These are phyloP conservation scores for Trichoderma oligosporum DNA, from an alignment of 2,329 filamentous ascomycete genomes.

Conservation along the genomic window DNA sequence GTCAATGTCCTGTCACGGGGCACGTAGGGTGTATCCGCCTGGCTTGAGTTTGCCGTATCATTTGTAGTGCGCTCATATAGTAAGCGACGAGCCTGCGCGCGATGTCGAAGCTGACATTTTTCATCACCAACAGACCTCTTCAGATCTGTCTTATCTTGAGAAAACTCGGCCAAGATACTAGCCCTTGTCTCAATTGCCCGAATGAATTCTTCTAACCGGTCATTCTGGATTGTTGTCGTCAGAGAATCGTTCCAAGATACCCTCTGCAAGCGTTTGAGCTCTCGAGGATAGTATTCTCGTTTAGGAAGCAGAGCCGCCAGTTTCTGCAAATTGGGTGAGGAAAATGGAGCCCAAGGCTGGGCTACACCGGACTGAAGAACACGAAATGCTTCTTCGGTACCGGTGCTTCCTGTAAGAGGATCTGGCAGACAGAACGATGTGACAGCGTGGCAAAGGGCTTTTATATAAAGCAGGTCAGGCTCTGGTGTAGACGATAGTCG, in stretches of 20 bases:
- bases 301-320: slow-evolving; percentile 25
- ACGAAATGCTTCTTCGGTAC: slow-evolving; percentile 56
- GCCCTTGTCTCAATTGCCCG: background rate
- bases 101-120: background rate
- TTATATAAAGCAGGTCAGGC: slow-evolving; percentile 50
- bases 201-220: slow-evolving; percentile 23
- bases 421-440: slow-evolving; percentile 59
- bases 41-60: background rate
- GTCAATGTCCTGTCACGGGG: background rate
- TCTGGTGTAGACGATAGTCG: slow-evolving; percentile 56
- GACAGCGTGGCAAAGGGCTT: slow-evolving; percentile 56
- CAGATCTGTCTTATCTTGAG: background rate
- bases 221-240: slow-evolving; percentile 37
- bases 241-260: slow-evolving; percentile 33
- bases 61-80: background rate
- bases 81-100: background rate
- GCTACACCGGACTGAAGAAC: slow-evolving; percentile 47
- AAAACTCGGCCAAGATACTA: background rate
- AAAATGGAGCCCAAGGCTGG: slow-evolving; percentile 46
- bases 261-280: slow-evolving; percentile 34
- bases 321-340: slow-evolving; percentile 11
- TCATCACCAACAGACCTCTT: background rate
- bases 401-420: slow-evolving; percentile 54
- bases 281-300: slow-evolving; percentile 37
- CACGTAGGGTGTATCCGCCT: background rate